Evolutionary conservation across 2,329 filamentous ascomycete species (phyloP).

Genomic region (Myriosclerotinia scirpicola): DNA sequence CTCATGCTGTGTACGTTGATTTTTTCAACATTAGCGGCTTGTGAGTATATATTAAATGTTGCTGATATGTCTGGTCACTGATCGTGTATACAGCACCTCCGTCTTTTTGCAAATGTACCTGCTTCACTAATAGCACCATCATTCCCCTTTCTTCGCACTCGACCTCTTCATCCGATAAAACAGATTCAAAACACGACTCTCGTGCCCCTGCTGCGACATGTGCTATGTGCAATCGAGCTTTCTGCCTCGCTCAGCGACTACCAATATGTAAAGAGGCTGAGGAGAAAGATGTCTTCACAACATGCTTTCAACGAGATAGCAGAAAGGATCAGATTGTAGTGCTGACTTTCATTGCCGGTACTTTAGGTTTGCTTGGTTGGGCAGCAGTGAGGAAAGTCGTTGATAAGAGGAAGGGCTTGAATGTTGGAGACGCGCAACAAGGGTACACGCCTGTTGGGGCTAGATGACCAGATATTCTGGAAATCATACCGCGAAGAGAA

Average conservation of each 20-base stretch:
- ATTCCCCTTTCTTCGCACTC: slow-evolving; percentile 52
- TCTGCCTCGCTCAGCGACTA: slow-evolving; percentile 59
- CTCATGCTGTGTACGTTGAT: slow-evolving; percentile 30
- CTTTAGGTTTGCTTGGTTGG: slow-evolving; percentile 59
- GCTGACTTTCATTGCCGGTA: slow-evolving; percentile 62
- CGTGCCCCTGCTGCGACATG: slow-evolving; percentile 50
- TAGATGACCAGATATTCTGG: slow-evolving; percentile 17
- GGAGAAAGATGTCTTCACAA: slow-evolving; percentile 61
- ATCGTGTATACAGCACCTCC: slow-evolving; percentile 52
- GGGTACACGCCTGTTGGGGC: slow-evolving; percentile 35
- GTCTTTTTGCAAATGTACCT: slow-evolving; percentile 69
- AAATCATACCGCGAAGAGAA: neutral
- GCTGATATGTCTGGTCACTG: slow-evolving; percentile 25
- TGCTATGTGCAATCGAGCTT: slow-evolving; percentile 63
- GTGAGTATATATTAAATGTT: slow-evolving; percentile 30
- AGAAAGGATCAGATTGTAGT: slow-evolving; percentile 67
- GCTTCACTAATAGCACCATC: slow-evolving; percentile 68
- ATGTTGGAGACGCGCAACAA: slow-evolving; percentile 29
- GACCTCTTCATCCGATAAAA: slow-evolving; percentile 30
- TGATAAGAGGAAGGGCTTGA: slow-evolving; percentile 44
- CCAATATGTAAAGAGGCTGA: slow-evolving; percentile 63
- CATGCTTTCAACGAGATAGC: slow-evolving; percentile 67
- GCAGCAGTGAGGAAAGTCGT: slow-evolving; percentile 53
- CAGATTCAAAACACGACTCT: slow-evolving; percentile 25
- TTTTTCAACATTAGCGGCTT: slow-evolving; percentile 32